A percentile compares a stretch with the other conserved stretches of the same genome.
Conservation (phyloP, 495 filamentous ascomycete species). For the Penicillium atrosanguineum region DNA sequence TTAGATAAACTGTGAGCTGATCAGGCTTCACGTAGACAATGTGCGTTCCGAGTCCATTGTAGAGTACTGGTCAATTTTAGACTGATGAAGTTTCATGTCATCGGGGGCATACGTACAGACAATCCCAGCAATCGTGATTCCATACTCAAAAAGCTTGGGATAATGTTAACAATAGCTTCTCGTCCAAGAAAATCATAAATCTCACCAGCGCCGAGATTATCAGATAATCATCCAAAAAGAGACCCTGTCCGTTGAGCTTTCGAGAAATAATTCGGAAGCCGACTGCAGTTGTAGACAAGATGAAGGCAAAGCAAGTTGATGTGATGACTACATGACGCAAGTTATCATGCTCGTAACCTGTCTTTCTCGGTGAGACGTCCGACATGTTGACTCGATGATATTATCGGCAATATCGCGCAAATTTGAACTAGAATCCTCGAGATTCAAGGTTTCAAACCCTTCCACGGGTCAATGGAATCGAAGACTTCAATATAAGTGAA, state of each 20-base stretch:
- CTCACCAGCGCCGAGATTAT: conserved; percentile 21
- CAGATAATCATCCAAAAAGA: conserved; percentile 20
- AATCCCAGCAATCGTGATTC: conserved; percentile 22
- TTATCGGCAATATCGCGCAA: not conserved
- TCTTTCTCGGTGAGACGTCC: not conserved
- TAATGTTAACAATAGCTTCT: not conserved
- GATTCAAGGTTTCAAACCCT: no score
- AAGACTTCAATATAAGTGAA: no score
- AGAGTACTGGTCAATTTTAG: conserved; percentile 16
- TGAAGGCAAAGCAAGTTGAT: conserved; percentile 25
- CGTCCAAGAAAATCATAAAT: not conserved
- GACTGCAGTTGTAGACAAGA: conserved; percentile 22
- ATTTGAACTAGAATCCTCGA: no score
- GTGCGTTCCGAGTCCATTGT: conserved; percentile 25
- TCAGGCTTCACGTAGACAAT: conserved; percentile 16
- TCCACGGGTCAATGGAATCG: no score
- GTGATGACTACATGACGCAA: conserved; percentile 28
- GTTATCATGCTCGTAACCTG: conserved; percentile 20
- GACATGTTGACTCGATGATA: conserved; percentile 7
- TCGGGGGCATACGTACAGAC: conserved; percentile 11
- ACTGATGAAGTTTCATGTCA: not conserved
- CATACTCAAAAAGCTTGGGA: conserved; percentile 22
- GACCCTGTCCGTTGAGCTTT: conserved; percentile 20
- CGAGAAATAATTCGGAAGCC: conserved; percentile 24
- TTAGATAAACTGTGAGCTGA: conserved; percentile 17